These are phyloP conservation scores for Sarocladiaceae sp. DNA, from an alignment of 2,329 filamentous ascomycete species.

Conservation along the genomic window DNA sequence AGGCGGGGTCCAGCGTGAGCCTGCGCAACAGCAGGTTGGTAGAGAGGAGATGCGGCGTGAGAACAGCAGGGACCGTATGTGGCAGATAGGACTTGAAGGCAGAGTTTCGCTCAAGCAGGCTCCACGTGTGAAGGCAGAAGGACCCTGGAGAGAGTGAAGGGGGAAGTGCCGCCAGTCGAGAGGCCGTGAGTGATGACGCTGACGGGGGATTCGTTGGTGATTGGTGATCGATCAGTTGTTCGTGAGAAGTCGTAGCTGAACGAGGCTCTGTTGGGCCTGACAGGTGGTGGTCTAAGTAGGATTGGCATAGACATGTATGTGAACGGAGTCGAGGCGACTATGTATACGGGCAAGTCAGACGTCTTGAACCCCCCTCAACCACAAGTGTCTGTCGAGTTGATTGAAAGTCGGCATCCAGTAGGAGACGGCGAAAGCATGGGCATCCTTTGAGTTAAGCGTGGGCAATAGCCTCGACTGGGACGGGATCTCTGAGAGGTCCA, in stretches of 20 bases:
- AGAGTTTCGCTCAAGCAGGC: too few relatives aligned
- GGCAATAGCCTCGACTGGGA: constrained; percentile 17
- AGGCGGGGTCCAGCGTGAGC: too few relatives aligned
- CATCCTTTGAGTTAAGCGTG: constrained; percentile 15
- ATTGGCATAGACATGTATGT: neutral
- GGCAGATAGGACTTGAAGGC: too few relatives aligned
- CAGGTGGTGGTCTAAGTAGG: neutral
- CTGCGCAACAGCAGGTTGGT: too few relatives aligned
- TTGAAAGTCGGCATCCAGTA: constrained; percentile 8
- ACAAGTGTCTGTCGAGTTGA: neutral
- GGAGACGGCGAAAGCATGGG: constrained; percentile 10
- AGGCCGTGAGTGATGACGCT: too few relatives aligned
- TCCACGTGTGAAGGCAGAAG: too few relatives aligned
- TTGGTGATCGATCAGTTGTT: neutral
- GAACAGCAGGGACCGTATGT: too few relatives aligned
- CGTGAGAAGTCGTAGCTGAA: neutral
- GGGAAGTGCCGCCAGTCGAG: too few relatives aligned
- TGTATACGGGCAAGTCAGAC: constrained; percentile 3
- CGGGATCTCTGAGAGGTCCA: constrained; percentile 20
- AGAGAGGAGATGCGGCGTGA: too few relatives aligned
- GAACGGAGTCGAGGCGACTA: constrained; percentile 3
- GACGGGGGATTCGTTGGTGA: too few relatives aligned
- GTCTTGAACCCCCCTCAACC: constrained; percentile 1
- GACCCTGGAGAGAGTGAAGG: too few relatives aligned
- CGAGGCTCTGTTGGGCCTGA: neutral